Conservation (phyloP, 306 rosid species). For the Cucurbita ficifolia region DNA sequence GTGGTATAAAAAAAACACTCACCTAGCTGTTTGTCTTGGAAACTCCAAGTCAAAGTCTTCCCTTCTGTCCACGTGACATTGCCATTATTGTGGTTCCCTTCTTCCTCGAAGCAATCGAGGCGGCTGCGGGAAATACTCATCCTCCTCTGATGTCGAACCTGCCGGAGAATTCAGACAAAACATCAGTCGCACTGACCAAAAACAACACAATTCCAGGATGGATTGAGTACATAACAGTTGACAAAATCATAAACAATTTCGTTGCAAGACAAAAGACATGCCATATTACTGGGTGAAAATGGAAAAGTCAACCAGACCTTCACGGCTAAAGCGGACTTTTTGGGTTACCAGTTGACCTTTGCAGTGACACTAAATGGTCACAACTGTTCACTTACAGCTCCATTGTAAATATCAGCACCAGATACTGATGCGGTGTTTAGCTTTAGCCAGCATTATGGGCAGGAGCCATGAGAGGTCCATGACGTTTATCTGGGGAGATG, state of each 20-base stretch:
- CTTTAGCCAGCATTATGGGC: conserved; percentile 10
- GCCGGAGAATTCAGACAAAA: neutral
- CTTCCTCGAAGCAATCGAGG: conserved; percentile 4
- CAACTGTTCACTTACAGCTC: conserved; percentile 14
- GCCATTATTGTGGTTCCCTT: neutral
- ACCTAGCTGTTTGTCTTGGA: neutral
- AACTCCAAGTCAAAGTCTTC: conserved; percentile 3
- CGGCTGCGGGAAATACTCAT: conserved; percentile 4
- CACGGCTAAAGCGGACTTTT: neutral
- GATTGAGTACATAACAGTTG: conserved; percentile 14
- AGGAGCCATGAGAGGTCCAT: conserved; percentile 16
- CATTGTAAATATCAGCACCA: conserved; percentile 14
- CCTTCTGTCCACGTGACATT: neutral
- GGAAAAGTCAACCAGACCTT: conserved; percentile 26
- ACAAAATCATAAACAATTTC: neutral
- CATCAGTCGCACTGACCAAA: neutral
- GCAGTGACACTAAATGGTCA: neutral
- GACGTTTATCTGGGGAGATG: conserved; percentile 22
- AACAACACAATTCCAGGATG: conserved; percentile 24
- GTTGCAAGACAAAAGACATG: conserved; percentile 19
- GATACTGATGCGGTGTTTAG: conserved; percentile 10
- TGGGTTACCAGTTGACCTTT: conserved; percentile 17
- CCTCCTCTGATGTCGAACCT: conserved; percentile 21
- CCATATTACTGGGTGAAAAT: conserved; percentile 11
- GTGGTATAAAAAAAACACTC: neutral